Base-by-base conservation (phyloP, 805 yeast genomes). In the Groenewaldozyma tartarivorans region DNA sequence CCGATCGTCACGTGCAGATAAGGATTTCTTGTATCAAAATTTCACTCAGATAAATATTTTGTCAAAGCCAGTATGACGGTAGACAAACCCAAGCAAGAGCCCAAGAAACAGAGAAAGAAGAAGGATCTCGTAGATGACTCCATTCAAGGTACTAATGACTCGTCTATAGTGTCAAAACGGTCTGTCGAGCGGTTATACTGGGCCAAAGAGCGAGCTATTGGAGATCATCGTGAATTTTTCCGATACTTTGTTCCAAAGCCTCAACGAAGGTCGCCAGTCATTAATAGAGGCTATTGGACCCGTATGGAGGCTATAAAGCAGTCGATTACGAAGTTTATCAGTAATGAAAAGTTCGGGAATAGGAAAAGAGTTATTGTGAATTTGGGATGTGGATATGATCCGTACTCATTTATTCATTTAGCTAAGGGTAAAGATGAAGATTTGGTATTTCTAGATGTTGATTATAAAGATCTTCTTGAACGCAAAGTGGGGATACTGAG, bases 101-200 rank as follows among this genome's bases (percentile, higher is more conserved):
- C 33, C 19, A 36, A 41, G 22, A 15, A 35, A 35, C 15, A 42
- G 34, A 21, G 39, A 24, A 41, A 41, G 35, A 48, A 48, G 30
- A 35, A 31, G 29, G 37, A 32, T 13, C 16, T 49, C 16, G 35
- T 74, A 27, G 87, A 80, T 56, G 58, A 75, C 24, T 79, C 80
- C 21, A 77, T 83, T n/a, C 94, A 83, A 59, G 87, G 85, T 2
- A 83, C 94, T 2, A 83, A 84, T 54, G 81, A 79, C 50, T 81
- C 86, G 5, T 83, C 94, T 0, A 83, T 84, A 37, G 87, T 81
- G 1, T 81, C 92, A 2, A 83, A 83, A 51, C 61, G 92, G 47
- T 81, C 92, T 1, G 94, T 81, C 2, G 94, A 84, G 51, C 62
- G 69, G 48, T 60, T 81, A 7, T 83, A 37, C 42, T 57, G 52